These are phyloP conservation scores for Septoria linicola DNA, from an alignment of 2,329 filamentous ascomycete genomes.

Conservation along the genomic window DNA sequence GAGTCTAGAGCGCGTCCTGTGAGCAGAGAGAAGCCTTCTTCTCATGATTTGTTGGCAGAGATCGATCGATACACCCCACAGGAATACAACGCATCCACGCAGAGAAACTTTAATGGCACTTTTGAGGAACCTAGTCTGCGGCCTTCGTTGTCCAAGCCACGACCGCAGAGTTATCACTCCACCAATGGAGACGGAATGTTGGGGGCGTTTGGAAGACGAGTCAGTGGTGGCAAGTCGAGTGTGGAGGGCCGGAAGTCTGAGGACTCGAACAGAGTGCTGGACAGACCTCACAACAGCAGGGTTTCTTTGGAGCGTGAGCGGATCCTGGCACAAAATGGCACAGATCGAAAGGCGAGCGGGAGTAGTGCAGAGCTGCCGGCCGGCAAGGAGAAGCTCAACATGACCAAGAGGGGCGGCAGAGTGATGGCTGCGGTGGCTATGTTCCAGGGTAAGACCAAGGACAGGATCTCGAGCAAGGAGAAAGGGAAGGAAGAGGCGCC, in stretches of 20 bases:
- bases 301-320: slow-evolving; percentile 27
- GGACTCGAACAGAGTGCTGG: slow-evolving; percentile 24
- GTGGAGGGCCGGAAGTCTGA: slow-evolving; percentile 31
- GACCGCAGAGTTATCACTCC: slow-evolving; percentile 34
- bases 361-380: slow-evolving; percentile 37
- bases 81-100: slow-evolving; percentile 60
- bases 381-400: slow-evolving; percentile 33
- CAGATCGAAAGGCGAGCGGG: slow-evolving; percentile 39
- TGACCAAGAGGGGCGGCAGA: slow-evolving; percentile 51
- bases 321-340: slow-evolving; percentile 29
- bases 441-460: slow-evolving; percentile 55
- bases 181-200: slow-evolving; percentile 25
- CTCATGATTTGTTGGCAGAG: slow-evolving; percentile 53
- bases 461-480: slow-evolving; percentile 35
- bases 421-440: slow-evolving; percentile 65
- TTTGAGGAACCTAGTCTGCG: slow-evolving; percentile 45
- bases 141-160: slow-evolving; percentile 41
- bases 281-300: slow-evolving; percentile 19
- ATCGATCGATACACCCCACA: slow-evolving; percentile 59
- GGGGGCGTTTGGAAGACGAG: slow-evolving; percentile 31
- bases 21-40: slow-evolving; percentile 48
- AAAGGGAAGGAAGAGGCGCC: slow-evolving; percentile 42
- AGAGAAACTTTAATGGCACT: slow-evolving; percentile 55
- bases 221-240: slow-evolving; percentile 31
- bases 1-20: slow-evolving; percentile 36